Conservation (phyloP, 2,329 filamentous ascomycete genomes). For the Beauveria asiatica region DNA sequence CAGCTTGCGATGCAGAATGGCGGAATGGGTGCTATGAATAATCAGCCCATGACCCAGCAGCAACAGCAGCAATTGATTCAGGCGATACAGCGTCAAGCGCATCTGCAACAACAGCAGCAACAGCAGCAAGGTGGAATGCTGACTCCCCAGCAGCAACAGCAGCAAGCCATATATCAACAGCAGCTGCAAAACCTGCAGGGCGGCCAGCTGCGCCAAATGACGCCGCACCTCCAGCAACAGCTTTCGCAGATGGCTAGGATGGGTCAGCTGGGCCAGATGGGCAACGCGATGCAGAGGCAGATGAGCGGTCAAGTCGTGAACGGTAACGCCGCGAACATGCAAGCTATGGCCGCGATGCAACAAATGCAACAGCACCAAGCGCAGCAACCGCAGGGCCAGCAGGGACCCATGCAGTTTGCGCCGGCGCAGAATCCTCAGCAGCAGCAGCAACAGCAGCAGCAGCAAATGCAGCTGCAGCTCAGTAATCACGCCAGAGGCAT, state of each 20-base stretch:
- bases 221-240: slow-evolving; percentile 30
- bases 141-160: slow-evolving; percentile 31
- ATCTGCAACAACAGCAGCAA: slow-evolving; percentile 16
- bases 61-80: slow-evolving; percentile 31
- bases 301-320: slow-evolving; percentile 27
- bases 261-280: slow-evolving; percentile 26
- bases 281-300: slow-evolving; percentile 30
- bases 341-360: slow-evolving; percentile 23
- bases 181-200: slow-evolving; percentile 34
- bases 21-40: slow-evolving; percentile 23
- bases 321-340: slow-evolving; percentile 20
- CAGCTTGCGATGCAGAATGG: slow-evolving; percentile 15
- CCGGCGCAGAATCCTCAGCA: slow-evolving; percentile 19
- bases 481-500: slow-evolving; percentile 27
- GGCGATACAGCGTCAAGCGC: slow-evolving; percentile 29
- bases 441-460: slow-evolving; percentile 20
- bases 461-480: slow-evolving; percentile 26
- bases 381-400: slow-evolving; percentile 22
- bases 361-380: slow-evolving; percentile 26
- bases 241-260: slow-evolving; percentile 29
- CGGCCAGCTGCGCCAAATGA: slow-evolving; percentile 25
- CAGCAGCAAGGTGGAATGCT: slow-evolving; percentile 30
- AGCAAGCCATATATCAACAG: slow-evolving; percentile 36
- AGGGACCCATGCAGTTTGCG: background rate
- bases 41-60: slow-evolving; percentile 27